Evolutionary conservation across 768 basidiomycete genomes (phyloP).

Genomic region (Termitomyces sp.): DNA sequence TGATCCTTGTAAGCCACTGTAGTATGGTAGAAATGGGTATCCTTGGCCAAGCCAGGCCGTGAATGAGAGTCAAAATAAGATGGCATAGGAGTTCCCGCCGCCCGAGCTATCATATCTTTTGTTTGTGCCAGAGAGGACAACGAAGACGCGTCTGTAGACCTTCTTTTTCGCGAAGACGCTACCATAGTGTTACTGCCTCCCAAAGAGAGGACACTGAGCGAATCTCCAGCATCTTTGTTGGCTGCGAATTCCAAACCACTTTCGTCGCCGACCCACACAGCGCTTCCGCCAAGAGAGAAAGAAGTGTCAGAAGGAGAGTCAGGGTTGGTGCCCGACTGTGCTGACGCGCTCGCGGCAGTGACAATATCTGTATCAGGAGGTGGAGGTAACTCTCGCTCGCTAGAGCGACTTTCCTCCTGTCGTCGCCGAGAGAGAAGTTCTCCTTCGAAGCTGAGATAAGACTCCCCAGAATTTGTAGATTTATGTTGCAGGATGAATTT

Average conservation of each 20-base stretch:
- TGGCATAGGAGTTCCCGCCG: slow-evolving; percentile 32
- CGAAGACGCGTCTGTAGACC: slow-evolving; percentile 74
- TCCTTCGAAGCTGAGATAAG: slow-evolving; percentile 70
- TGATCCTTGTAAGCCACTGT: slow-evolving; percentile 81
- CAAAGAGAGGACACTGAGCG: slow-evolving; percentile 38
- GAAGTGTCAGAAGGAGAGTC: slow-evolving; percentile 70
- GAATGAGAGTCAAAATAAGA: slow-evolving; percentile 43
- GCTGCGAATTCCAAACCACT: slow-evolving; percentile 45
- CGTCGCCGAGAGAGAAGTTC: slow-evolving; percentile 48
- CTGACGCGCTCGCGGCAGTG: slow-evolving; percentile 24
- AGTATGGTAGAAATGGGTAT: slow-evolving; percentile 94
- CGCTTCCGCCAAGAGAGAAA: slow-evolving; percentile 75
- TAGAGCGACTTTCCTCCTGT: slow-evolving; percentile 33
- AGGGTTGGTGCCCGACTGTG: slow-evolving; percentile 28
- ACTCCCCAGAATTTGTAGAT: slow-evolving; percentile 55
- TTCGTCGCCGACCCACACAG: slow-evolving; percentile 83
- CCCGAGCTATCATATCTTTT: slow-evolving; percentile 37
- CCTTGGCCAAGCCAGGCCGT: slow-evolving; percentile 58
- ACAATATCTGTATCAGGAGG: slow-evolving; percentile 33
- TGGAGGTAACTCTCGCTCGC: slow-evolving; percentile 25
- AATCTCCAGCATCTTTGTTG: slow-evolving; percentile 42
- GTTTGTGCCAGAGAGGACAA: slow-evolving; percentile 54
- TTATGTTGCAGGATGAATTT: slow-evolving; percentile 35
- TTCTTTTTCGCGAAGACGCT: slow-evolving; percentile 47
- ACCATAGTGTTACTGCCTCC: slow-evolving; percentile 36